Evolutionary conservation across 768 basidiomycete genomes (phyloP).

Genomic region (Naganishia vaughanmartiniae): DNA sequence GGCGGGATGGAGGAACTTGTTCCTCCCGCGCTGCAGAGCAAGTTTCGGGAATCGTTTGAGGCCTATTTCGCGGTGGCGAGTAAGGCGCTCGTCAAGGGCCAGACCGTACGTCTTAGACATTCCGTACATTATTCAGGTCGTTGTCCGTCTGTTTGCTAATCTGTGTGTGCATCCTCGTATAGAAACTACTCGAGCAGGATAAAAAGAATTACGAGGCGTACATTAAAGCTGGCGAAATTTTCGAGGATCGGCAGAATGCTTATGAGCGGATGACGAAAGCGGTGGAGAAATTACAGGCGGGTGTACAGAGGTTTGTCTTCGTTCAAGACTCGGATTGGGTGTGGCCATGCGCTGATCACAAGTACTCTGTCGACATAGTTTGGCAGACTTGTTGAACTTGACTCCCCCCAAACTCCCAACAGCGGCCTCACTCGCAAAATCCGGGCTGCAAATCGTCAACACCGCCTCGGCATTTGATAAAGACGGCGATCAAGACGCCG

Average conservation of each 20-base stretch:
- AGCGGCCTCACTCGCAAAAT: constrained; percentile 57
- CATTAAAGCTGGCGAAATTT: constrained; percentile 97
- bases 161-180: constrained; percentile 11
- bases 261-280: constrained; percentile 98
- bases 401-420: constrained; percentile 80
- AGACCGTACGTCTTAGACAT: constrained; percentile 62
- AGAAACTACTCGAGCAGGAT: constrained; percentile 97
- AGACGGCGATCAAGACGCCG: constrained; percentile 65
- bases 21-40: constrained; percentile 77
- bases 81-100: constrained; percentile 87
- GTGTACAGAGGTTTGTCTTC: constrained; percentile 63
- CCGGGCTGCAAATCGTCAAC: constrained; percentile 52
- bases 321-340: not conserved
- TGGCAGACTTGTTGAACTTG: constrained; percentile 86
- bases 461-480: constrained; percentile 48
- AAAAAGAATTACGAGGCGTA: constrained; percentile 97
- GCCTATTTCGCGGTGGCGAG: constrained; percentile 87
- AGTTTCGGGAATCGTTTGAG: constrained; percentile 88
- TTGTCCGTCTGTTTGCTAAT: constrained; percentile 1
- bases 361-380: constrained; percentile 54
- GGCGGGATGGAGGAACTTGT: constrained; percentile 66
- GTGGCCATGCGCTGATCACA: constrained; percentile 1
- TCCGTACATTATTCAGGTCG: not conserved
- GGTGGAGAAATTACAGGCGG: constrained; percentile 85
- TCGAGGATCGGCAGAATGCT: constrained; percentile 96